Evolutionary conservation across 163 green algal genomes (phyloP).

Genomic region (Prototheca stagnorum): DNA sequence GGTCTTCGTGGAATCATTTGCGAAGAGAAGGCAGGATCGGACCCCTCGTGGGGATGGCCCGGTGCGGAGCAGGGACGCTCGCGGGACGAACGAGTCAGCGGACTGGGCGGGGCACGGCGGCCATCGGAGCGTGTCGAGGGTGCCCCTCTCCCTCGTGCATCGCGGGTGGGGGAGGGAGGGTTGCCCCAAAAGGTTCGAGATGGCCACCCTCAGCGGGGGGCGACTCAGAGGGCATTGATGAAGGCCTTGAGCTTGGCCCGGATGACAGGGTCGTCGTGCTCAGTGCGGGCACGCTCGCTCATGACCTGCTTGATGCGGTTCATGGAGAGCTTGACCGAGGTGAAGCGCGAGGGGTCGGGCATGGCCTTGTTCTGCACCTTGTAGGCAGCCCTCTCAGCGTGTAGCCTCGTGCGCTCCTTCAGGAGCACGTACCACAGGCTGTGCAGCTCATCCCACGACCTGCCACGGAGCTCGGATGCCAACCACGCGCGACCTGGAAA

Average conservation of each 20-base stretch:
- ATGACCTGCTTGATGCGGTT: conserved; percentile 54
- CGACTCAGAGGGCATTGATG: conserved; percentile 23
- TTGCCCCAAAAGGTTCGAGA: background rate
- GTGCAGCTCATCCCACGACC: conserved; percentile 87
- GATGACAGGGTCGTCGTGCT: conserved; percentile 13
- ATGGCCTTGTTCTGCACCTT: conserved; percentile 22
- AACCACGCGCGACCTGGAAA: conserved; percentile 51
- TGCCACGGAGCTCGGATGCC: conserved; percentile 65
- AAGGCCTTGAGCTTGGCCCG: conserved; percentile 21
- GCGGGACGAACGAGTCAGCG: background rate
- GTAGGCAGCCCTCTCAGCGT: conserved; percentile 45
- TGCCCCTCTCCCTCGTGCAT: too few species aligned
- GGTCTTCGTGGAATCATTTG: too few species aligned
- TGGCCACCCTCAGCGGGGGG: background rate
- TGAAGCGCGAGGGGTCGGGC: conserved; percentile 31
- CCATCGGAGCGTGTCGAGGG: background rate
- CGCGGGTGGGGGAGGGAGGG: too few species aligned
- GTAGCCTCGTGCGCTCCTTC: conserved; percentile 79
- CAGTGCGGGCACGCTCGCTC: conserved; percentile 17
- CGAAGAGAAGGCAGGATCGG: too few species aligned
- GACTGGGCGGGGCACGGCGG: background rate
- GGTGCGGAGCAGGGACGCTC: background rate
- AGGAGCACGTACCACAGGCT: conserved; percentile 81
- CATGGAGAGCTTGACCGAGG: conserved; percentile 39
- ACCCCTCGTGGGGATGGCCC: too few species aligned